Conservation (phyloP, 768 basidiomycete genomes). For the Trametes maxima region DNA sequence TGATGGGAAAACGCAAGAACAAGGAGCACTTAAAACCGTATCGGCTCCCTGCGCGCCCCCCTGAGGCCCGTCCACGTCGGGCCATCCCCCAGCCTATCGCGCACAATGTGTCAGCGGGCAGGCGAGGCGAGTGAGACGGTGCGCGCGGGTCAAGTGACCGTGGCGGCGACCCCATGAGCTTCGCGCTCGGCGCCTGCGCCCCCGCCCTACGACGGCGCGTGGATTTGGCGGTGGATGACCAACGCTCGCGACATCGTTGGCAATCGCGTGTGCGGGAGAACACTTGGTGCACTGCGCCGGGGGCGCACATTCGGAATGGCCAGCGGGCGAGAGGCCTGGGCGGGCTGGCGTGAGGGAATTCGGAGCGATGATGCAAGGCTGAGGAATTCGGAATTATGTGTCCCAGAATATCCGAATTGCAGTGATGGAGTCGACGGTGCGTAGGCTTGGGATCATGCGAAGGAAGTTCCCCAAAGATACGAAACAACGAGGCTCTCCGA, state of each 20-base stretch:
- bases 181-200: background rate
- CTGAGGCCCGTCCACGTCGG: background rate
- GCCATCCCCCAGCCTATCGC: background rate
- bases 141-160: slow-evolving; percentile 20
- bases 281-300: background rate
- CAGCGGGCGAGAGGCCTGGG: background rate
- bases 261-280: background rate
- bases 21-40: no score
- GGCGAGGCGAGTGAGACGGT: background rate
- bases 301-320: slow-evolving; percentile 4
- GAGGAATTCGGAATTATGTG: background rate
- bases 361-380: background rate
- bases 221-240: slow-evolving; percentile 8
- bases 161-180: slow-evolving; percentile 17
- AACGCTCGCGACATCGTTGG: slow-evolving; percentile 8
- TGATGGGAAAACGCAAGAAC: no score
- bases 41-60: background rate
- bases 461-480: no score
- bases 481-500: no score
- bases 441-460: no score
- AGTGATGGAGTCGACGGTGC: no score
- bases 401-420: no score
- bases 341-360: background rate
- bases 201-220: slow-evolving; percentile 11
- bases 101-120: background rate